Evolutionary conservation across 306 rosid species (phyloP).

Genomic region (Medicago lupulina): DNA sequence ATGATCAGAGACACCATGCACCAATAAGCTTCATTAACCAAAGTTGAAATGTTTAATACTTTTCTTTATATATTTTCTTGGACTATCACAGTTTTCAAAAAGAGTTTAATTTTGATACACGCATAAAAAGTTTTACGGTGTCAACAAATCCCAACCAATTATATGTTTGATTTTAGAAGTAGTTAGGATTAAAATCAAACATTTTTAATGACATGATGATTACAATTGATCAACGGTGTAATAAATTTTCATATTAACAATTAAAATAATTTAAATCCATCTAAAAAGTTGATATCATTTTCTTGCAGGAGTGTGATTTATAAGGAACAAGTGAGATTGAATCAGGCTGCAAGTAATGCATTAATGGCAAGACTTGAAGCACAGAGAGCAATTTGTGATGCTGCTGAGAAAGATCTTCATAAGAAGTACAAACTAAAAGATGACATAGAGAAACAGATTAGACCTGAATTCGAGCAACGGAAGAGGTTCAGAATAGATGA

Average conservation of each 20-base stretch:
- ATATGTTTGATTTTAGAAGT: neutral
- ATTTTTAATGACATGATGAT: neutral
- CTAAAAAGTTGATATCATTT: conserved; percentile 10
- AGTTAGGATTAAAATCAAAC: neutral
- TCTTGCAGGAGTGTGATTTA: conserved; percentile 82
- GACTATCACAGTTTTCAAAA: neutral
- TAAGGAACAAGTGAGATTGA: conserved; percentile 94
- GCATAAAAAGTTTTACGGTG: neutral
- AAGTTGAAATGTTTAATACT: neutral
- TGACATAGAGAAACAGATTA: conserved; percentile 79
- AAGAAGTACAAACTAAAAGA: conserved; percentile 71
- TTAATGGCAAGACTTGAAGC: conserved; percentile 98
- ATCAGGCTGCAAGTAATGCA: conserved; percentile 86
- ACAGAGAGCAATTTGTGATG: conserved; percentile 78
- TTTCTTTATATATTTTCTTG: conserved; percentile 16
- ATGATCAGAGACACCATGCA: conserved; percentile 98
- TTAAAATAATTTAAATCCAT: too few species aligned
- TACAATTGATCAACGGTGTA: neutral
- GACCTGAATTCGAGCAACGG: conserved; percentile 84
- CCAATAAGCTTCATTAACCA: conserved; percentile 67
- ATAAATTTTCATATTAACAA: too few species aligned
- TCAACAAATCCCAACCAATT: neutral
- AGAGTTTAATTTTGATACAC: neutral
- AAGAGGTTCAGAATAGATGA: conserved; percentile 85
- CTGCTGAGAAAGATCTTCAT: conserved; percentile 88